A percentile compares a stretch with the other conserved stretches of the same genome.
phyloP scores from a whole-genome alignment of 441 rosid genomes.

The Pelargonium exstipulatum region DNA sequence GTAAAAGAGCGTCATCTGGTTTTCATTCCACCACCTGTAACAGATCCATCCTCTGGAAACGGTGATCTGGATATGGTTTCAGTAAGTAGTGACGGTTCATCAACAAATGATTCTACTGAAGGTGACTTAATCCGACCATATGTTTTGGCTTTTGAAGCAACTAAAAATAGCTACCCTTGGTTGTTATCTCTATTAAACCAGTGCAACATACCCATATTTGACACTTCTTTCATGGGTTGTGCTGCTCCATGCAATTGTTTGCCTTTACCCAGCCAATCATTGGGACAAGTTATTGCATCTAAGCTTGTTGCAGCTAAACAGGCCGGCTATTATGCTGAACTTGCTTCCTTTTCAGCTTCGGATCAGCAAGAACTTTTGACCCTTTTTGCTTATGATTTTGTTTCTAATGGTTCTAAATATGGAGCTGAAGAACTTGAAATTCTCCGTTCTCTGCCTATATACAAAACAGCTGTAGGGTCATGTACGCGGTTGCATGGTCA shows the following conservation, averaged over 20 bases:
- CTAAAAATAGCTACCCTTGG: constrained; percentile 68
- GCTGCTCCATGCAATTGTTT: constrained; percentile 65
- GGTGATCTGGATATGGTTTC: constrained; percentile 28
- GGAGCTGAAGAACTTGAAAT: constrained; percentile 71
- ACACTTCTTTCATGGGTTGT: constrained; percentile 68
- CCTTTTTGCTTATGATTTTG: constrained; percentile 79
- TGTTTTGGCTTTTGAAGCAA: constrained; percentile 51
- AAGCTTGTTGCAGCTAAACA: constrained; percentile 75
- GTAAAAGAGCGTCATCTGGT: constrained; percentile 70
- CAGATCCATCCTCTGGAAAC: constrained; percentile 33
- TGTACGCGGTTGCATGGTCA: constrained; percentile 52
- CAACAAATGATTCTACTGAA: constrained; percentile 36
- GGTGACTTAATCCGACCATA: constrained; percentile 39
- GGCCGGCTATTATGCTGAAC: constrained; percentile 73
- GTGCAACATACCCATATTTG: constrained; percentile 80
- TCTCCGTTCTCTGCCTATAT: constrained; percentile 77
- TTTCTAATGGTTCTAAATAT: constrained; percentile 54
- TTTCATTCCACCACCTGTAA: constrained; percentile 65
- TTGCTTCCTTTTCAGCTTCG: constrained; percentile 52
- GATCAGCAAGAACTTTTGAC: constrained; percentile 69
- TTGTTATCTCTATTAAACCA: constrained; percentile 72
- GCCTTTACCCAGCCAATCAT: constrained; percentile 60
- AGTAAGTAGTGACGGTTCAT: constrained; percentile 32
- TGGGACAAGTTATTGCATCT: constrained; percentile 83
- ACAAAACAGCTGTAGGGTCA: constrained; percentile 71